These are phyloP conservation scores for Desmodesmus armatus DNA, from an alignment of 139 green algal genomes.

Conservation along the genomic window DNA sequence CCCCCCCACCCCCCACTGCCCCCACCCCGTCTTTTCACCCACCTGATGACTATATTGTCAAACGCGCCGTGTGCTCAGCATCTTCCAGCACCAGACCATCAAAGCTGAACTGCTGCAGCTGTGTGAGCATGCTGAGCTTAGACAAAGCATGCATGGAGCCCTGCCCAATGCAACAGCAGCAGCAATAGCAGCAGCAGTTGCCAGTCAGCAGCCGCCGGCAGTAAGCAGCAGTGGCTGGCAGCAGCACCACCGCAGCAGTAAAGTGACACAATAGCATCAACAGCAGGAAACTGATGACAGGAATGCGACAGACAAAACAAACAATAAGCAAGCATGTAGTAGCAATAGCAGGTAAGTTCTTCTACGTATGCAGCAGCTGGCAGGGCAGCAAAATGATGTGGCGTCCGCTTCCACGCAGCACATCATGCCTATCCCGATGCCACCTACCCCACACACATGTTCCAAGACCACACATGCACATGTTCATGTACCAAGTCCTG, in stretches of 20 bases:
- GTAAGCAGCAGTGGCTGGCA: neutral
- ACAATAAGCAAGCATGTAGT: too few relatives aligned
- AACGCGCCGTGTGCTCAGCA: neutral
- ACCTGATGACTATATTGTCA: slow-evolving; percentile 24
- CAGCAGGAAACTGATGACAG: neutral
- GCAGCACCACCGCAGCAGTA: neutral
- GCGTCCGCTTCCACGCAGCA: too few relatives aligned
- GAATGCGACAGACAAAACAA: neutral
- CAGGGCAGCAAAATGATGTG: too few relatives aligned
- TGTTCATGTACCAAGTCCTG: neutral
- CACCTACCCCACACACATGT: too few relatives aligned
- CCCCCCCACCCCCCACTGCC: too few relatives aligned
- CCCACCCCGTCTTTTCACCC: too few relatives aligned
- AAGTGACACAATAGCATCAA: too few relatives aligned
- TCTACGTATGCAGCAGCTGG: too few relatives aligned
- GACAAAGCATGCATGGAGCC: neutral
- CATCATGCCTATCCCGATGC: too few relatives aligned
- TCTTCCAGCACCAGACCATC: neutral
- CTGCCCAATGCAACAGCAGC: neutral
- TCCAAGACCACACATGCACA: neutral
- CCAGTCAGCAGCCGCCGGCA: neutral
- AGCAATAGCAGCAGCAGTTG: neutral
- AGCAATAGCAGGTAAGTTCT: too few relatives aligned
- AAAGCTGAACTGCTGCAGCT: slow-evolving; percentile 37
- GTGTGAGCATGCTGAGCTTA: neutral